Conservation (phyloP, 495 filamentous ascomycete genomes). For the Geopyxis carbonaria region DNA sequence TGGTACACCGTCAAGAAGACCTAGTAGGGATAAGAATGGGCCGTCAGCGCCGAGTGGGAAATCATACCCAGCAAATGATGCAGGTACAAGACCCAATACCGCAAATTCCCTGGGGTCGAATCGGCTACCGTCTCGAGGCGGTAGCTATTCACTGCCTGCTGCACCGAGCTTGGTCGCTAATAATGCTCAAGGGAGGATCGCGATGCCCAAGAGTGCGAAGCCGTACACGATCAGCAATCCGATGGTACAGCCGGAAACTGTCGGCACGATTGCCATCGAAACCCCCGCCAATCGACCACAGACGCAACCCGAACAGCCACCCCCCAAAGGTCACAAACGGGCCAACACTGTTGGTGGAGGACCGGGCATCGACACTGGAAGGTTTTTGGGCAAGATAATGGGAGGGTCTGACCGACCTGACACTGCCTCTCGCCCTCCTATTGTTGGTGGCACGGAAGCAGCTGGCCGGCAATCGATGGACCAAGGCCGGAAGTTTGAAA, state of each 20-base stretch:
- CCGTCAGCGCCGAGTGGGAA: conserved; percentile 30
- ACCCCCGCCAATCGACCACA: conserved; percentile 30
- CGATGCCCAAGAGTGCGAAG: conserved; percentile 59
- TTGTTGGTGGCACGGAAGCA: conserved; percentile 35
- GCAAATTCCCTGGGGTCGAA: conserved; percentile 58
- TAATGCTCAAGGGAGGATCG: conserved; percentile 78
- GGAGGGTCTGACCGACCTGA: conserved; percentile 37
- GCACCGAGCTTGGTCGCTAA: conserved; percentile 76
- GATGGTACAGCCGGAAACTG: conserved; percentile 39
- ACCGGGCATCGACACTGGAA: conserved; percentile 61
- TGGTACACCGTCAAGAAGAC: conserved; percentile 15
- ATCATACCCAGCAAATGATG: conserved; percentile 13
- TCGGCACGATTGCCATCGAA: conserved; percentile 26
- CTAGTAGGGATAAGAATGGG: conserved; percentile 18
- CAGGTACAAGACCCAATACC: conserved; percentile 52
- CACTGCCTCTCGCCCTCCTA: conserved; percentile 50
- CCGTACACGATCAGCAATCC: conserved; percentile 62
- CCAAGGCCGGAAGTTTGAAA: conserved; percentile 18
- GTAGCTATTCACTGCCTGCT: conserved; percentile 77
- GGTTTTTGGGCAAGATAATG: conserved; percentile 57
- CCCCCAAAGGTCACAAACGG: conserved; percentile 60
- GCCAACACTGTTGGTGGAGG: conserved; percentile 79
- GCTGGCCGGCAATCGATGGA: conserved; percentile 30
- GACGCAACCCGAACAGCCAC: conserved; percentile 30
- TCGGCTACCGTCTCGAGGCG: conserved; percentile 56